Percentiles rank a stretch among this genome's conserved stretches.
These are phyloP conservation scores for Rubia occidens DNA, from an alignment of 305 asterid genomes.

Conservation along the genomic window DNA sequence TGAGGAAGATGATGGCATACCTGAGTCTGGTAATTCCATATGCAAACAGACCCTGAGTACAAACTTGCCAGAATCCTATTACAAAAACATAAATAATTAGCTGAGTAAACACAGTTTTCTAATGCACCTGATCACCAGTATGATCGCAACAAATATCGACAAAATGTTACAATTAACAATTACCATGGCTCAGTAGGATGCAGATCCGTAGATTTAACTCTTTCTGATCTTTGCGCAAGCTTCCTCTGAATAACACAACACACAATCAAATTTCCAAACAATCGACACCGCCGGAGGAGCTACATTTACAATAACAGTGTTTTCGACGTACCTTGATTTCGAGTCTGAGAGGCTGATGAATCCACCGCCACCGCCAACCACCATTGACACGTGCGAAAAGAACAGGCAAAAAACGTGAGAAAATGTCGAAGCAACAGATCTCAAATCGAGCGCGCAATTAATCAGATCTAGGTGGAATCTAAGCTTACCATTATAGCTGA, in stretches of 20 bases:
- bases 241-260: constrained; percentile 54
- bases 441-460: constrained; percentile 17
- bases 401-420: constrained; percentile 27
- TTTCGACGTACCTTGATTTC: constrained; percentile 70
- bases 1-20: constrained; percentile 20
- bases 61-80: constrained; percentile 77
- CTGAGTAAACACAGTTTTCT: neutral
- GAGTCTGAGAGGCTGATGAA: constrained; percentile 70
- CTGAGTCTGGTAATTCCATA: constrained; percentile 92
- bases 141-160: neutral
- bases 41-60: constrained; percentile 81
- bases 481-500: constrained; percentile 62
- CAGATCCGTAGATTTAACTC: constrained; percentile 95
- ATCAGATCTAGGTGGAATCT: constrained; percentile 20
- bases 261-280: constrained; percentile 12
- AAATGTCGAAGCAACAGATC: constrained; percentile 38
- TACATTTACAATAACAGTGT: neutral
- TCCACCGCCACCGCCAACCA: constrained; percentile 24
- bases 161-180: constrained; percentile 12
- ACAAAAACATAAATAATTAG: constrained; percentile 7
- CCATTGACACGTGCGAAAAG: constrained; percentile 11
- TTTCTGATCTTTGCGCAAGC: constrained; percentile 88
- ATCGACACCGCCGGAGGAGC: neutral
- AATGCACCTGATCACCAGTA: neutral
- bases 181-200: constrained; percentile 99